A percentile compares a stretch with the other conserved stretches of the same genome.
Conservation (phyloP, 148 eudicot species). For the Rhododendron griersonianum region DNA sequence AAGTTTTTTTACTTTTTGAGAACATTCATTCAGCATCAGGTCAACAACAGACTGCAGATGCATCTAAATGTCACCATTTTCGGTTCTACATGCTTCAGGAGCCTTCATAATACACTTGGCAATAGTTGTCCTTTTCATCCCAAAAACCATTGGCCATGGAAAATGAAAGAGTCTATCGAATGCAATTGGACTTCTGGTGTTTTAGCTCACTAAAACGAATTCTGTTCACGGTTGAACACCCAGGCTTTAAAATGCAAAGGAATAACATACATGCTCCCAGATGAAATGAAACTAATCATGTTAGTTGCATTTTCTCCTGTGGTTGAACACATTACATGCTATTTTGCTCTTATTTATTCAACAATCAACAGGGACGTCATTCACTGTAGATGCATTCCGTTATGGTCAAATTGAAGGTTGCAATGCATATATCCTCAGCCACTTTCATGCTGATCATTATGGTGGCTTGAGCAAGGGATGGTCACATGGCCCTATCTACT, state of each 20-base stretch:
- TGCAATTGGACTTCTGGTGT: neutral
- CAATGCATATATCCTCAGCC: conserved; percentile 51
- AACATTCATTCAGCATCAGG: neutral
- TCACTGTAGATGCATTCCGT: conserved; percentile 65
- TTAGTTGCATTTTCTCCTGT: neutral
- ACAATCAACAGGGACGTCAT: conserved; percentile 45
- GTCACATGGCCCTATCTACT: conserved; percentile 63
- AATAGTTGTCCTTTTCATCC: neutral
- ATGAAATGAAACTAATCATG: neutral
- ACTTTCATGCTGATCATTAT: conserved; percentile 69
- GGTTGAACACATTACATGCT: neutral
- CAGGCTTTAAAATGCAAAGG: neutral
- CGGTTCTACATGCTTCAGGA: neutral
- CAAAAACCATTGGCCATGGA: neutral
- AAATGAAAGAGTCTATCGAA: neutral
- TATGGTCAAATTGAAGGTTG: conserved; percentile 52
- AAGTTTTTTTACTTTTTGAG: neutral
- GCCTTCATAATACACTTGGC: neutral
- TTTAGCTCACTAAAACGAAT: neutral
- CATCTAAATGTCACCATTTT: neutral
- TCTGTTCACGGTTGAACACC: neutral
- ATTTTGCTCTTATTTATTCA: neutral
- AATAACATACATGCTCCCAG: neutral
- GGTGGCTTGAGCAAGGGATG: conserved; percentile 64
- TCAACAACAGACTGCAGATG: neutral